Base-by-base conservation (phyloP, 805 yeast species). In the Schwanniomyces yamadae region DNA sequence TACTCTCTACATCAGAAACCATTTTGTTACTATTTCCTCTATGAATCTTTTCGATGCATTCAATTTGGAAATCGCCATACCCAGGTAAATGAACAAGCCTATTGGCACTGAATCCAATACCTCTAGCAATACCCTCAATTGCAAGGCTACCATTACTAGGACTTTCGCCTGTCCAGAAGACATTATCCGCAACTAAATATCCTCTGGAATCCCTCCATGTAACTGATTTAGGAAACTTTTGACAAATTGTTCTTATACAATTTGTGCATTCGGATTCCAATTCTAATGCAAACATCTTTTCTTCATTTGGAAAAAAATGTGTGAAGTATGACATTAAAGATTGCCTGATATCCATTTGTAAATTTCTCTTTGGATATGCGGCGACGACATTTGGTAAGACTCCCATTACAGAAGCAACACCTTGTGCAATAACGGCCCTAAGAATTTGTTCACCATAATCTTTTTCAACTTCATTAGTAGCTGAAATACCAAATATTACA, bases 171-270 rank as follows among this genome's bases (percentile, higher is more conserved):
- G 63, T 57, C 69, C 75, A 75, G 15, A 57, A 47, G 1, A 84
- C 69, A 4, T 61, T 52, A 46, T 89, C 95, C 1, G 95, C 90
- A 7, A 93, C 73, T 35, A 93, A 35, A 63, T 89, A 93, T 6
- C 96, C 91, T 54, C 99, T 73, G n/a, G 80, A 64, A 49, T 91
- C 97, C 63, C 98, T 81, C 98, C 99, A 93, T 16, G 77, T 77
- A 31, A 95, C 70, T 1, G 86, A 78, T 53, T 80, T 82, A 18
- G 99, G 99, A 50, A 82, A 77, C 61, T 81, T 85, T 52, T 91
- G 97, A 54, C 96, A 84, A 17, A 93, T 51, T 4, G 71, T 68
- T 57, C 99, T 77, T 27, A 84, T 69, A 28, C 86, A 80, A 50
- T 84, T 85, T 13, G 73, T 46, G n/a, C 84, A 72, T 45, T 93